These are phyloP conservation scores for Mangifera indica DNA, from an alignment of 345 rosid species.

Conservation along the genomic window DNA sequence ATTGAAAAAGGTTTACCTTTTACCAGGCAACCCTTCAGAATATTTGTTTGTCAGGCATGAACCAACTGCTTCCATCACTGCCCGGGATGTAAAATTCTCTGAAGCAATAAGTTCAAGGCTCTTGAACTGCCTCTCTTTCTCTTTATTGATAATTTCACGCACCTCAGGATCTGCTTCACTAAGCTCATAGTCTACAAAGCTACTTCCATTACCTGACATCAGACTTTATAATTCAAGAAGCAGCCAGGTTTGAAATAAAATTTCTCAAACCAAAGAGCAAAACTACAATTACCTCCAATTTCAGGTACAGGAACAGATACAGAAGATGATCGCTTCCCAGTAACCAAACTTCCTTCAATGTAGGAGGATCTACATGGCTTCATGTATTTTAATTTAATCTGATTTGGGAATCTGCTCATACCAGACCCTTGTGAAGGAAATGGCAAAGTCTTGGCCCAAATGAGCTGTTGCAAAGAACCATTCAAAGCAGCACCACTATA, in stretches of 20 bases:
- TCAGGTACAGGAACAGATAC: constrained; percentile 51
- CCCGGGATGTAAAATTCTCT: constrained; percentile 87
- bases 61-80: constrained; percentile 96
- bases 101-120: constrained; percentile 96
- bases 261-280: not conserved
- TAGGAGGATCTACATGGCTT: constrained; percentile 41
- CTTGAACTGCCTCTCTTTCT: constrained; percentile 81
- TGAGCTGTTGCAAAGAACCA: constrained; percentile 61
- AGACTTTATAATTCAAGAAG: constrained; percentile 2
- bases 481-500: constrained; percentile 50
- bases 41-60: constrained; percentile 93
- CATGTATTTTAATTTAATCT: constrained; percentile 36
- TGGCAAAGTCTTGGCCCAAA: constrained; percentile 37
- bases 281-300: constrained; percentile 41
- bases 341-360: constrained; percentile 46
- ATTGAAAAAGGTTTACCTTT: constrained; percentile 51
- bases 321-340: constrained; percentile 53
- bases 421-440: constrained; percentile 31
- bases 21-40: constrained; percentile 93
- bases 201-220: constrained; percentile 42
- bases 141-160: constrained; percentile 54
- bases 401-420: constrained; percentile 38
- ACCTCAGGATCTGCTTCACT: constrained; percentile 81
- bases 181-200: constrained; percentile 55
- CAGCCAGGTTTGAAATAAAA: not conserved